These are phyloP conservation scores for Apiotrichum domesticum DNA, from an alignment of 1,284 basidiomycete genomes.

Conservation along the genomic window DNA sequence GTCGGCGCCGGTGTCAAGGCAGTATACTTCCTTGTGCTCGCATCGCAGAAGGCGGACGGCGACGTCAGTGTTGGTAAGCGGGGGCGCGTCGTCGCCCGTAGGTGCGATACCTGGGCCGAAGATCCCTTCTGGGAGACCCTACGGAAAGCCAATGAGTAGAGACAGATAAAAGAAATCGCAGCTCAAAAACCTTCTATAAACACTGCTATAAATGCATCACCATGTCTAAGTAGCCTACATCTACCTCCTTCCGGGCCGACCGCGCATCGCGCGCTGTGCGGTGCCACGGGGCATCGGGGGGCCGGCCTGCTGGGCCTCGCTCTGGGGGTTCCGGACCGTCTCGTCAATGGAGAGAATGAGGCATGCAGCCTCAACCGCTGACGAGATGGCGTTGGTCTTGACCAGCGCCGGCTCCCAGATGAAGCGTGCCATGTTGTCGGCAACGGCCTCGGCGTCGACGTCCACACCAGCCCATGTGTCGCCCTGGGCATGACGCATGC, in stretches of 20 bases:
- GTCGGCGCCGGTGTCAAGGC: conserved; percentile 56
- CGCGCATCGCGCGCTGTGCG: conserved; percentile 73
- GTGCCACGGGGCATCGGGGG: conserved; percentile 77
- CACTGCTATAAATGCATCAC: conserved; percentile 2
- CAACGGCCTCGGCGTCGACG: conserved; percentile 86
- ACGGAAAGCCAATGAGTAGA: not conserved
- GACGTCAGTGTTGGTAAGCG: conserved; percentile 50
- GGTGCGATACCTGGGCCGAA: conserved; percentile 18
- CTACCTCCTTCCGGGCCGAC: conserved; percentile 48
- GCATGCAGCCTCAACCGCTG: conserved; percentile 93
- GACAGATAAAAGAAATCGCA: too few relatives aligned
- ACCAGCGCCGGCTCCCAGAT: conserved; percentile 98
- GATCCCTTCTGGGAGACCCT: conserved; percentile 27
- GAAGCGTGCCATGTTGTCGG: conserved; percentile 93
- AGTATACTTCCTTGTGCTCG: conserved; percentile 59
- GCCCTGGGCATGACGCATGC: conserved; percentile 90
- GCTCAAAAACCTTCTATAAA: too few relatives aligned
- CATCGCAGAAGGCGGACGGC: conserved; percentile 12
- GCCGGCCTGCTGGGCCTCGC: conserved; percentile 61
- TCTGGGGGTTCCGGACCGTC: conserved; percentile 88
- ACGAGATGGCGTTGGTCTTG: conserved; percentile 90
- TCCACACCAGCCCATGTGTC: conserved; percentile 89
- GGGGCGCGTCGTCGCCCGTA: conserved; percentile 26
- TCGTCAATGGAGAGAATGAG: conserved; percentile 92
- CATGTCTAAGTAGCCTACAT: conserved; percentile 1